Evolutionary conservation across 257 asterid genomes (phyloP).

Genomic region (Penstemon newberryi): DNA sequence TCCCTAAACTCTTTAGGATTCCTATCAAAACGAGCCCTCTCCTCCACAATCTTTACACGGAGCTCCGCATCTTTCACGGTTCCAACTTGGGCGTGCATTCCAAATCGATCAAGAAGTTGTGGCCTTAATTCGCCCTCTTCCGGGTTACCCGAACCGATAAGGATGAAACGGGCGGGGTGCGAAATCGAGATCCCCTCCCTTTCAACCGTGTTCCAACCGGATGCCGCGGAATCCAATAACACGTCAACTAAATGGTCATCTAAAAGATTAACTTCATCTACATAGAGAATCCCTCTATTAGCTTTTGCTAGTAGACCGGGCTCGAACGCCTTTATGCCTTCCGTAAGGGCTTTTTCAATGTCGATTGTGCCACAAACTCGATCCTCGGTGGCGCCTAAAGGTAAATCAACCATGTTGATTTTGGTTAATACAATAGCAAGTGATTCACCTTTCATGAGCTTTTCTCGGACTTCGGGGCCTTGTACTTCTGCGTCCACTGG

Average conservation of each 20-base stretch:
- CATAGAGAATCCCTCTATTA: conserved; percentile 82
- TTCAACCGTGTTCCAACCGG: conserved; percentile 95
- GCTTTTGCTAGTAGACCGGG: conserved; percentile 95
- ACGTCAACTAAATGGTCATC: conserved; percentile 95
- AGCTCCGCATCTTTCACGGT: conserved; percentile 91
- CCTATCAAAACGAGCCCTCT: conserved; percentile 76
- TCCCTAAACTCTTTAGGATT: conserved; percentile 78
- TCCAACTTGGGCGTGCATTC: conserved; percentile 97
- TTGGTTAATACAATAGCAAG: conserved; percentile 54
- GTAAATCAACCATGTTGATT: conserved; percentile 91
- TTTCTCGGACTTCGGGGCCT: conserved; percentile 78
- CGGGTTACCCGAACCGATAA: conserved; percentile 89
- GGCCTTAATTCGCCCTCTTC: conserved; percentile 98
- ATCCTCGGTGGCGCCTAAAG: conserved; percentile 93
- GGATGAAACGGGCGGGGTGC: conserved; percentile 89
- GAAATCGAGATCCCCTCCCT: conserved; percentile 94
- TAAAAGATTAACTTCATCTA: conserved; percentile 89
- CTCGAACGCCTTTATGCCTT: conserved; percentile 95
- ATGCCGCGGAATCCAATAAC: conserved; percentile 86
- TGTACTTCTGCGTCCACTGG: conserved; percentile 89
- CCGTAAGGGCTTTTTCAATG: conserved; percentile 91
- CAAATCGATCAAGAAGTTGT: conserved; percentile 93
- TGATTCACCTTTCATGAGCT: conserved; percentile 49
- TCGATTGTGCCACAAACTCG: conserved; percentile 93
- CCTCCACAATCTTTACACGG: conserved; percentile 94